Conservation (phyloP, 2,329 filamentous ascomycete species). For the Metarhizium humberi region DNA sequence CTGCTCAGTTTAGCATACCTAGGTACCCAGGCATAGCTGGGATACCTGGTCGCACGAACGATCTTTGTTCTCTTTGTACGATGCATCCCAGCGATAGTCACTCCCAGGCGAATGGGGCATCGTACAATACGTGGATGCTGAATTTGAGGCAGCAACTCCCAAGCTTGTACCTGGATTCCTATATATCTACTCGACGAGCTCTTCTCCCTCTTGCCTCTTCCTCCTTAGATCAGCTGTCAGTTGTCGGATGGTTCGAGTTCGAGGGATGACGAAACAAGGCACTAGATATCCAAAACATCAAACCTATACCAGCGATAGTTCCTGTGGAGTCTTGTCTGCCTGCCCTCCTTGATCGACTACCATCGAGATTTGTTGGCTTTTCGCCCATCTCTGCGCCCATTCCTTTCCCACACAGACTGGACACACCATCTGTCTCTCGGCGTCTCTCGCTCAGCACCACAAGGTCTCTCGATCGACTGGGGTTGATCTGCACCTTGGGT, state of each 20-base stretch:
- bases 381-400: conserved; percentile 18
- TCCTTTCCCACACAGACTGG: conserved; percentile 21
- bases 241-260: conserved; percentile 8
- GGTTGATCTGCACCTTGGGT: conserved; percentile 23
- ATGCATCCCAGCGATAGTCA: neutral
- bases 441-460: conserved; percentile 18
- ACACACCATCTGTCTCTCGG: conserved; percentile 25
- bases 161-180: neutral
- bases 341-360: conserved; percentile 12
- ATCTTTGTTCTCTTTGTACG: conserved; percentile 3
- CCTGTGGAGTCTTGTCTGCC: conserved; percentile 10
- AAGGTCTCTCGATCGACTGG: conserved; percentile 20
- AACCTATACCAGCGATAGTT: conserved; percentile 15
- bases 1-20: conserved; percentile 1
- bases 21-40: conserved; percentile 1
- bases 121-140: neutral
- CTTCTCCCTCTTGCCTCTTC: conserved; percentile 8
- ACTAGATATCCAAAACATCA: conserved; percentile 15
- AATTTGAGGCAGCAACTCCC: neutral
- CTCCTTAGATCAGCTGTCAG: neutral
- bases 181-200: conserved; percentile 9
- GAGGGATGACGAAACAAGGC: conserved; percentile 12
- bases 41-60: neutral
- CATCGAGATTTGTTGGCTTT: conserved; percentile 17
- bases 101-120: neutral